Conservation (phyloP, 306 rosid species). For the Cicer cuneatum region DNA sequence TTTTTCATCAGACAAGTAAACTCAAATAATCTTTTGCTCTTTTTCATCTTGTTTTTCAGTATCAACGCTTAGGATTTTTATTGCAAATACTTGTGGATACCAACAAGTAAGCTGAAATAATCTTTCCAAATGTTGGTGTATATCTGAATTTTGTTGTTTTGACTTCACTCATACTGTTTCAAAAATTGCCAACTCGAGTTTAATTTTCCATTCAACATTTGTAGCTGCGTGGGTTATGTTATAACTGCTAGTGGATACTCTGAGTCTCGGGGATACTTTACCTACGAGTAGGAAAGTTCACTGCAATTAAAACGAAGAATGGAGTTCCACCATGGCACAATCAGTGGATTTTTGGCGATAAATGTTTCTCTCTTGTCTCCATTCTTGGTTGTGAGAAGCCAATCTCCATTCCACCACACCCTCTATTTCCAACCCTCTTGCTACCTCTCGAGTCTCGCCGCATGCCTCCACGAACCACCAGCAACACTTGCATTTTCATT, state of each 20-base stretch:
- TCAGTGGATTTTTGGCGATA: too few relatives aligned
- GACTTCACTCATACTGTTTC: not conserved
- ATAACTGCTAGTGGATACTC: not conserved
- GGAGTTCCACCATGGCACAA: too few relatives aligned
- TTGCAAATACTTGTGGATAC: slow-evolving; percentile 7
- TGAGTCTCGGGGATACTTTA: not conserved
- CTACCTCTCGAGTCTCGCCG: too few relatives aligned
- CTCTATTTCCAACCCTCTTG: too few relatives aligned
- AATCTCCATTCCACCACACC: too few relatives aligned
- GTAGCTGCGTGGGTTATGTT: not conserved
- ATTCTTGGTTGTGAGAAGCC: too few relatives aligned
- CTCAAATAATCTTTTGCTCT: too few relatives aligned
- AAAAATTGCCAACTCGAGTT: not conserved
- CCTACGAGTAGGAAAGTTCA: too few relatives aligned
- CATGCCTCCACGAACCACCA: too few relatives aligned
- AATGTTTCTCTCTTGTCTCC: too few relatives aligned
- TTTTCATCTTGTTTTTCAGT: not conserved
- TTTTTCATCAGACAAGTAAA: not conserved
- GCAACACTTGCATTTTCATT: too few relatives aligned
- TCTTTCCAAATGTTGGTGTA: not conserved
- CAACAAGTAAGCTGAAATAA: slow-evolving; percentile 1
- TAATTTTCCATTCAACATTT: not conserved
- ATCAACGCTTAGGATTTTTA: not conserved
- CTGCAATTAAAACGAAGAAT: too few relatives aligned
- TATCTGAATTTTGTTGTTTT: not conserved